Conservation (phyloP, 163 green algal genomes). For the Scenedesmus sp. region DNA sequence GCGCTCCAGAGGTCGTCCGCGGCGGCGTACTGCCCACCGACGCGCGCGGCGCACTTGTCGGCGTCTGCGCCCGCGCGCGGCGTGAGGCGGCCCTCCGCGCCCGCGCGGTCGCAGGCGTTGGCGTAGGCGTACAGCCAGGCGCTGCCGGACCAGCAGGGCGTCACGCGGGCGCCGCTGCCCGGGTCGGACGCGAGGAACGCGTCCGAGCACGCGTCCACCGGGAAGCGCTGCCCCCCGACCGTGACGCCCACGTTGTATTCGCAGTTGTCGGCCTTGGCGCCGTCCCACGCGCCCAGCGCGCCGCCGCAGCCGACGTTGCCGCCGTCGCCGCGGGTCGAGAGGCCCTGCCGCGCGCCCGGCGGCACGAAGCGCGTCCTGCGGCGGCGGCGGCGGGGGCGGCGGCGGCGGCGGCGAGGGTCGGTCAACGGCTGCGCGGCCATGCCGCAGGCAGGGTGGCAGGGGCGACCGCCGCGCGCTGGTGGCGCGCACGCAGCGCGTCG, state of each 20-base stretch:
- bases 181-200: neutral
- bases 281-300: too few species aligned
- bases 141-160: slow-evolving; percentile 4
- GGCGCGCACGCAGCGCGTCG: neutral
- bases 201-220: neutral
- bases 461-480: neutral
- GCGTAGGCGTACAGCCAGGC: slow-evolving; percentile 19
- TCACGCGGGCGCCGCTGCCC: neutral
- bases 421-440: neutral
- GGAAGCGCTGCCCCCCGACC: neutral
- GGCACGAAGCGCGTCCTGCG: slow-evolving; percentile 29
- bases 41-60: slow-evolving; percentile 12
- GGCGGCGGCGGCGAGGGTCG: too few species aligned
- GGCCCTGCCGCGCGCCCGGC: slow-evolving; percentile 10
- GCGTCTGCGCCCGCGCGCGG: neutral
- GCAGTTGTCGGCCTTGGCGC: slow-evolving; percentile 15
- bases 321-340: neutral
- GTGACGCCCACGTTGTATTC: slow-evolving; percentile 7
- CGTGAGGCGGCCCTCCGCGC: too few species aligned
- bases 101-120: slow-evolving; percentile 7
- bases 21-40: slow-evolving; percentile 13
- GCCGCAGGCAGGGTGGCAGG: neutral
- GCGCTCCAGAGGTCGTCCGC: slow-evolving; percentile 26
- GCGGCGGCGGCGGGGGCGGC: too few species aligned
- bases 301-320: too few species aligned